Base-by-base conservation (phyloP, 2,329 filamentous ascomycete species). In the Botryotinia calthae region DNA sequence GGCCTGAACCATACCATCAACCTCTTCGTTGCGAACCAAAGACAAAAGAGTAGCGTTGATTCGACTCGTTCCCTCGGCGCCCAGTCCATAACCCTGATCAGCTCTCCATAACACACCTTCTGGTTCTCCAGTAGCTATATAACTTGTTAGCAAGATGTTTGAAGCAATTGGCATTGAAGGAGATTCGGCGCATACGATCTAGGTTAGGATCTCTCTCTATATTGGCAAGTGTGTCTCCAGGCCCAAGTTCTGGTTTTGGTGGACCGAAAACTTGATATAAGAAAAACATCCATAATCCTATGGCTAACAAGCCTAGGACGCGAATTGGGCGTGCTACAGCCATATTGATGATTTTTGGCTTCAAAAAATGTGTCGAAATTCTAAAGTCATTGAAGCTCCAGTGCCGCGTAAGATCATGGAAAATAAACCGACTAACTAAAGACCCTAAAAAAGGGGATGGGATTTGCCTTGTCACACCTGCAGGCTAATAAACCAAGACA, bases 21-120 rank as follows among this genome's bases (percentile, higher is more conserved):
- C 84, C 85, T 99, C 96, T 81, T 93, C 90, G 80, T 99, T 99
- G 75, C 96, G 91, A 72, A 99, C 96, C 54, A 99, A 88, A 34
- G 94, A 92, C 77, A 99, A 87, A 73, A 99, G 87, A 6, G 96
- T 98, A 73, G 96, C 96, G 82, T 97, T 96, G 82, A 97, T 96
- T 80, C 96, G 93, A 77, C 91, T 90, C 70, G 91, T 93, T 75
- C 94, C 88, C 69, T 88, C 85, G 79, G 91, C 91, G 79, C 94
- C 88, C 70, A 93, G 89, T 70, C 89, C 89, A 82, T 98, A 98
- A 79, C 91, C 91, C 77, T 93, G 86, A 71, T 90, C 90, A 48
- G 91, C 89, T 82, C 93, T 89, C 79, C 88, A 89, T 77, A 98
- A 85, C 22, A 88, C 85, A 70, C 93, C 95, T 75, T 91, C 88